Evolutionary conservation across 1,139 yeast species (phyloP).

Genomic region (Eremothecium gossypii): DNA sequence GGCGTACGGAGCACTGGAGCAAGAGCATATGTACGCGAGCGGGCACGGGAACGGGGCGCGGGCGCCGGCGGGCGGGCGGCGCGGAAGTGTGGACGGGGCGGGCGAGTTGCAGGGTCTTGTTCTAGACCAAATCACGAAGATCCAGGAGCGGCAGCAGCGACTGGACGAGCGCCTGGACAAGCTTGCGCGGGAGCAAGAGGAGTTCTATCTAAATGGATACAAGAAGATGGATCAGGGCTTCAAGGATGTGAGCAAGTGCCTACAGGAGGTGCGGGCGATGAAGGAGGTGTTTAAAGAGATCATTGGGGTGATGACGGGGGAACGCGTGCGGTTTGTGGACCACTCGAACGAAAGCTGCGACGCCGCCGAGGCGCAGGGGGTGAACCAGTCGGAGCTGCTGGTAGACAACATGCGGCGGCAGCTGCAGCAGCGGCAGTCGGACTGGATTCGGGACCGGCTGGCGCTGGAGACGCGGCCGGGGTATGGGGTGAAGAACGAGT

Average conservation of each 20-base stretch:
- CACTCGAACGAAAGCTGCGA: conserved; percentile 34
- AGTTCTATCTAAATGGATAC: conserved; percentile 15
- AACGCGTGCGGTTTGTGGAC: conserved; percentile 32
- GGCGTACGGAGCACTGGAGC: too few relatives aligned
- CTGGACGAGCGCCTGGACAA: conserved; percentile 9
- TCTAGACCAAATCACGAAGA: conserved; percentile 8
- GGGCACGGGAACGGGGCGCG: too few relatives aligned
- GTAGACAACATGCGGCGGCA: conserved; percentile 19
- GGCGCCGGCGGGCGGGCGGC: too few relatives aligned
- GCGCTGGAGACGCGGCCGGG: conserved; percentile 17
- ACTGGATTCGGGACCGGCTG: conserved; percentile 7
- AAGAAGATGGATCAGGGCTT: conserved; percentile 15
- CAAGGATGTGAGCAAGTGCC: conserved; percentile 16
- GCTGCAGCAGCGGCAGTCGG: conserved; percentile 5
- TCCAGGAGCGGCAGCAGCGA: conserved; percentile 8
- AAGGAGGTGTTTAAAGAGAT: conserved; percentile 30
- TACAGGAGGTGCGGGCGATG: conserved; percentile 20
- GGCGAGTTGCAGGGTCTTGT: conserved; percentile 4
- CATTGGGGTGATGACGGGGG: conserved; percentile 34
- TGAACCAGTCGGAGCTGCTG: conserved; percentile 10
- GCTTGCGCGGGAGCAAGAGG: conserved; percentile 32
- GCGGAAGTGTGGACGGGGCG: background rate
- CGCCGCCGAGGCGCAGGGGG: conserved; percentile 25
- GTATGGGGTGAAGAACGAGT: conserved; percentile 15
- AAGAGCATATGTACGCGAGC: too few relatives aligned